These are phyloP conservation scores for Microascus cirrosus DNA, from an alignment of 2,329 filamentous ascomycete genomes.

Conservation along the genomic window DNA sequence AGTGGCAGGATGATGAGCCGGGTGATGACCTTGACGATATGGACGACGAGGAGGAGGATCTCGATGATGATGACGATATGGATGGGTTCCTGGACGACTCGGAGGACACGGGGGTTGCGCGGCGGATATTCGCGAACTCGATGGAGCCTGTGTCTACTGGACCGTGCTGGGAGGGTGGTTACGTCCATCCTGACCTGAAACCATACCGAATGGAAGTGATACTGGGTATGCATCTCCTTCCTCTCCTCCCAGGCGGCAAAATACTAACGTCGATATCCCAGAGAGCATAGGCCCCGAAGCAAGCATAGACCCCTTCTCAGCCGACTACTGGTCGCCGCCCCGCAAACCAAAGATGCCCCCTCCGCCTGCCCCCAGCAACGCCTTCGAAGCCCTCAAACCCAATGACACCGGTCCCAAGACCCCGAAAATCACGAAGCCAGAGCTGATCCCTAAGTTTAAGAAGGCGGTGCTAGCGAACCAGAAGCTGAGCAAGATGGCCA, in stretches of 20 bases:
- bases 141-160: slow-evolving; percentile 70
- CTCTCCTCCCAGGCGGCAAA: neutral
- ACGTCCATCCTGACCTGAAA: slow-evolving; percentile 36
- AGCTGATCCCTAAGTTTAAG: slow-evolving; percentile 28
- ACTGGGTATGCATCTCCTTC: slow-evolving; percentile 38
- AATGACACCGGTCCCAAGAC: slow-evolving; percentile 3
- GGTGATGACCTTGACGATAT: slow-evolving; percentile 59
- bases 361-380: slow-evolving; percentile 20
- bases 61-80: slow-evolving; percentile 73
- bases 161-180: slow-evolving; percentile 66
- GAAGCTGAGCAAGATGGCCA: slow-evolving; percentile 26
- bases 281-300: slow-evolving; percentile 36
- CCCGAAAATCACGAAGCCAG: slow-evolving; percentile 14
- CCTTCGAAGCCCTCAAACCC: slow-evolving; percentile 20
- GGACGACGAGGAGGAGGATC: slow-evolving; percentile 58
- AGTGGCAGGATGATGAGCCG: slow-evolving; percentile 66
- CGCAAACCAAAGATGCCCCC: slow-evolving; percentile 19
- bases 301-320: slow-evolving; percentile 74
- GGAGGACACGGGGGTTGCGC: slow-evolving; percentile 50
- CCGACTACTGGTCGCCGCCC: slow-evolving; percentile 59
- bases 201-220: slow-evolving; percentile 67
- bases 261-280: slow-evolving; percentile 10
- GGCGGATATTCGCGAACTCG: slow-evolving; percentile 52
- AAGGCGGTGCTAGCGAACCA: slow-evolving; percentile 27
- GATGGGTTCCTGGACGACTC: slow-evolving; percentile 84